Base-by-base conservation (phyloP, 2,329 filamentous ascomycete species). In the Xylariaceae sp. region DNA sequence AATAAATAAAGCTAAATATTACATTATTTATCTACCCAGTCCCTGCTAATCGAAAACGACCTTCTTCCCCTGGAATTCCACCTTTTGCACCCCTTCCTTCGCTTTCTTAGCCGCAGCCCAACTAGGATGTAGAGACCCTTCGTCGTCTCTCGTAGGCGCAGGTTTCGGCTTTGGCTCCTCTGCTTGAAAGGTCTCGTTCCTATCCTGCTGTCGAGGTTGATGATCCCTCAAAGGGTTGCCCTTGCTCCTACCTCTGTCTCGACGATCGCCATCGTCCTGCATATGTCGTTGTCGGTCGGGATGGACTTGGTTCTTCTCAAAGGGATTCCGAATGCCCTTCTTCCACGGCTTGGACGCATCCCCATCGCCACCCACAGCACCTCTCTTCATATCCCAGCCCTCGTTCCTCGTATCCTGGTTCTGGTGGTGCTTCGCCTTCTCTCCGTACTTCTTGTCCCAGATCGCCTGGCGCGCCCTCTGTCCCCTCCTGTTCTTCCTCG, bases 391-490 rank as follows among this genome's bases (percentile, higher is more conserved):
- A 65, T 88, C 85, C 85, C 85, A 88, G 1, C 82, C 83, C 8
- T 77, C 69, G 45, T 84, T 81, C 33, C 79, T 69, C 6, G 74
- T 70, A 9, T 62, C 74, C 52, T 72, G 71, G 56, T 79, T 72
- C 39, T 70, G 54, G n/a, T 70, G 57, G 67, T 92, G 90, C 65
- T 87, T 89, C 1, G 91, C 91, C 60, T 83, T 81, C 12, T 81
- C 79, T 46, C 90, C 90, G 71, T 82, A 94, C 70, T 93, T 94
- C 76, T 91, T 88, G 76, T 94, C 90, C 79, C 87, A 90, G 56
- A 95, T 89, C 21, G 87, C 84, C 69, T 90, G 89, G 7, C 91
- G 84, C n/a, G 88, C 89, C 39, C 87, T 83, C 74, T 96, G 91
- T 3, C 91, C 91, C 43, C 86, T 81, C 19, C 89, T 82, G 67